These are phyloP conservation scores for Barnettozyma populi DNA, from an alignment of 805 yeast species.

Conservation along the genomic window DNA sequence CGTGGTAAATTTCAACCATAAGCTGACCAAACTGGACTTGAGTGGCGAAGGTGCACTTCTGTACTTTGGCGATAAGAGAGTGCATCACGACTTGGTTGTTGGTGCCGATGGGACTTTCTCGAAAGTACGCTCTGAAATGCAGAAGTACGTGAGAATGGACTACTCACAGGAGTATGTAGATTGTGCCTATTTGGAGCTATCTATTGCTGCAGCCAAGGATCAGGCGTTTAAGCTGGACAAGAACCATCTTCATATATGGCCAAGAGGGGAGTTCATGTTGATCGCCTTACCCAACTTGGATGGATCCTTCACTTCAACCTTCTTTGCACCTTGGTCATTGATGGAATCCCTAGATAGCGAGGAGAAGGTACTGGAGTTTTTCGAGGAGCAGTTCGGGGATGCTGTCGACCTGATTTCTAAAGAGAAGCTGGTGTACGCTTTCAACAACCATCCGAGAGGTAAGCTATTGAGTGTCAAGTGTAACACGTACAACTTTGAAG, in stretches of 20 bases:
- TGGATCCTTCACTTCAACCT: slow-evolving; percentile 85
- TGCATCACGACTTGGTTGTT: slow-evolving; percentile 49
- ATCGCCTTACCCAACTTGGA: slow-evolving; percentile 83
- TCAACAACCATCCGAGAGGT: slow-evolving; percentile 62
- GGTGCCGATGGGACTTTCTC: slow-evolving; percentile 90
- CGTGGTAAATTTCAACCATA: slow-evolving; percentile 47
- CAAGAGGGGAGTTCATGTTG: slow-evolving; percentile 78
- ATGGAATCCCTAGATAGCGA: slow-evolving; percentile 47
- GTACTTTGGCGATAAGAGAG: slow-evolving; percentile 21
- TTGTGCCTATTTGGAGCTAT: slow-evolving; percentile 75
- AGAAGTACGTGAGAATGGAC: slow-evolving; percentile 62
- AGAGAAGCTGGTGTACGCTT: slow-evolving; percentile 44
- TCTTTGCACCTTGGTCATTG: slow-evolving; percentile 74
- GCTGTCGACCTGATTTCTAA: slow-evolving; percentile 66
- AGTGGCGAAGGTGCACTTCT: slow-evolving; percentile 21
- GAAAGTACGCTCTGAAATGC: slow-evolving; percentile 62
- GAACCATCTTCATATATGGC: slow-evolving; percentile 90
- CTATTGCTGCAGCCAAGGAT: slow-evolving; percentile 52
- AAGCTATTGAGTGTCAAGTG: slow-evolving; percentile 70
- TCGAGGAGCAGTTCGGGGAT: slow-evolving; percentile 62
- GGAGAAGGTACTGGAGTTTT: slow-evolving; percentile 46
- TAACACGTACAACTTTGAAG: slow-evolving; percentile 60
- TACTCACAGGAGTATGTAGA: slow-evolving; percentile 74
- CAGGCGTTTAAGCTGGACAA: slow-evolving; percentile 40
- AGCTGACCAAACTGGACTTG: slow-evolving; percentile 41